Evolutionary conservation across 2,329 filamentous ascomycete species (phyloP).

Genomic region (Fusarium transvaalense): DNA sequence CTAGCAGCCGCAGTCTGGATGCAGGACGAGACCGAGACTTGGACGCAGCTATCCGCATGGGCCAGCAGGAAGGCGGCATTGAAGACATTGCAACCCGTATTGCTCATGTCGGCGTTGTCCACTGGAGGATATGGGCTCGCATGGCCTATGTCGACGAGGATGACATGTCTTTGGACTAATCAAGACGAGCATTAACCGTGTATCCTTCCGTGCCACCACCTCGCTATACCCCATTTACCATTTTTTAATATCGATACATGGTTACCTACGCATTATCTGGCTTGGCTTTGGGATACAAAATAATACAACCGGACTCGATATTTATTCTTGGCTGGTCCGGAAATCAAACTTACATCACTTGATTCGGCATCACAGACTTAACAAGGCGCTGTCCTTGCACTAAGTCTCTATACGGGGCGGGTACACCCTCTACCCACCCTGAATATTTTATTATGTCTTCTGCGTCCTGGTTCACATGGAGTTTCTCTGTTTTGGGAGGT

Average conservation of each 20-base stretch:
- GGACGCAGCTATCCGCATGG: constrained; percentile 55
- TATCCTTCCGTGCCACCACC: constrained; percentile 30
- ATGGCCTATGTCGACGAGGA: constrained; percentile 73
- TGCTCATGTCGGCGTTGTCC: constrained; percentile 84
- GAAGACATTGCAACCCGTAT: constrained; percentile 81
- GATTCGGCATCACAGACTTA: constrained; percentile 11
- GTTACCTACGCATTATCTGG: constrained; percentile 17
- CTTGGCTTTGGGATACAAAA: constrained; percentile 17
- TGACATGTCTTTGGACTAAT: constrained; percentile 52
- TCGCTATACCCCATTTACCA: constrained; percentile 38
- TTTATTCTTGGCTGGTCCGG: constrained; percentile 37
- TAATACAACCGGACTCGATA: constrained; percentile 12
- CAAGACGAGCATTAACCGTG: constrained; percentile 2
- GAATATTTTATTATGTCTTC: constrained; percentile 2
- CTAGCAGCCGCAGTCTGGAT: constrained; percentile 54
- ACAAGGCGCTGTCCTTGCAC: neutral
- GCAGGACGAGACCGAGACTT: constrained; percentile 49
- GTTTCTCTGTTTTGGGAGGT: neutral
- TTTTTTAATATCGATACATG: constrained; percentile 41
- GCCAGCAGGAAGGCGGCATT: constrained; percentile 66
- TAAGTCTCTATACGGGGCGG: constrained; percentile 1
- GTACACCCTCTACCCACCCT: constrained; percentile 33
- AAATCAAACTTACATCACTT: constrained; percentile 9
- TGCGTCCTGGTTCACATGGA: constrained; percentile 16
- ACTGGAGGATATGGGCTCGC: constrained; percentile 90